Evolutionary conservation across 805 yeast species (phyloP).

Genomic region (Monosporozyma solicola): DNA sequence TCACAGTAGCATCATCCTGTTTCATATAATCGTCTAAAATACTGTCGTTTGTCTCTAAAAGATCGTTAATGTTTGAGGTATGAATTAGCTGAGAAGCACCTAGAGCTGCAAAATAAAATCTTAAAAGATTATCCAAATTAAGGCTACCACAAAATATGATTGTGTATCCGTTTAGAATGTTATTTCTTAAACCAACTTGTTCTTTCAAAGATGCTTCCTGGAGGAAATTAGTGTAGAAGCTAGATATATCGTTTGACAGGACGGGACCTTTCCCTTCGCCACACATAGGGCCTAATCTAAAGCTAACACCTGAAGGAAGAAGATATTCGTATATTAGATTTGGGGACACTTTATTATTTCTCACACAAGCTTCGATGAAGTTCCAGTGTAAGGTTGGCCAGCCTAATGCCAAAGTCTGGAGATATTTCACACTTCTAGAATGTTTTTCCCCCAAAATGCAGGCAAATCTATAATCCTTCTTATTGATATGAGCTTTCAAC

Average conservation of each 20-base stretch:
- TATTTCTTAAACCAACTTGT: constrained; percentile 30
- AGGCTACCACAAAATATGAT: constrained; percentile 32
- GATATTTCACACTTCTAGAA: constrained; percentile 62
- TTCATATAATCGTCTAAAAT: background rate
- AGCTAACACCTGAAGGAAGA: constrained; percentile 66
- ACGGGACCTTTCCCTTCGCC: constrained; percentile 20
- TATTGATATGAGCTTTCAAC: constrained; percentile 6
- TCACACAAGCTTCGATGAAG: constrained; percentile 45
- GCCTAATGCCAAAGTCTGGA: constrained; percentile 69
- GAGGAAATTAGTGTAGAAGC: constrained; percentile 34
- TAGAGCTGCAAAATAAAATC: constrained; percentile 19
- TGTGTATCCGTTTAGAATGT: constrained; percentile 23
- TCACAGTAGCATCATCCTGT: background rate
- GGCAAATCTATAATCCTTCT: constrained; percentile 38
- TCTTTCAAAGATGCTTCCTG: constrained; percentile 25
- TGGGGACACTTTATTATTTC: constrained; percentile 6
- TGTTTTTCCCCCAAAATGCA: constrained; percentile 55
- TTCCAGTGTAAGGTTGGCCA: constrained; percentile 72
- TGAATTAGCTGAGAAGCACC: constrained; percentile 14
- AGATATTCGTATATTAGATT: constrained; percentile 44
- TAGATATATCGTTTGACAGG: constrained; percentile 42
- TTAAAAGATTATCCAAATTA: constrained; percentile 19
- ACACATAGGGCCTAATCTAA: constrained; percentile 24
- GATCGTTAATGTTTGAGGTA: background rate
- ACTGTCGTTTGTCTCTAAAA: background rate